These are phyloP conservation scores for Ramaria rubella DNA, from an alignment of 768 basidiomycete genomes.

Conservation along the genomic window DNA sequence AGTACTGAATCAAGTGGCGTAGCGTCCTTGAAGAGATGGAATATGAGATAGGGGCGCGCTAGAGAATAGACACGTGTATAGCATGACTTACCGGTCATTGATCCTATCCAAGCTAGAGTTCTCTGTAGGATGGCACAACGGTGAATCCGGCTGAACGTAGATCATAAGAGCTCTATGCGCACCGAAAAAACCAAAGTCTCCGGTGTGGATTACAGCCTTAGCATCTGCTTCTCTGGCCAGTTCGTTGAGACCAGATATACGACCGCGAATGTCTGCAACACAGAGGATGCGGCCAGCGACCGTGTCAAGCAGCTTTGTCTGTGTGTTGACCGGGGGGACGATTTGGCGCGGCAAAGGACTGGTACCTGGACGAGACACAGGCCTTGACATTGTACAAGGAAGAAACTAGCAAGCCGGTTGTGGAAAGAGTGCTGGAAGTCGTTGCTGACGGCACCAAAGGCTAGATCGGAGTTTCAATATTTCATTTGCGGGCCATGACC, in stretches of 20 bases:
- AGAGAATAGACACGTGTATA: background rate
- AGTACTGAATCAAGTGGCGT: conserved; percentile 93
- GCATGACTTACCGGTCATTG: conserved; percentile 60
- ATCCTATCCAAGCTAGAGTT: conserved; percentile 77
- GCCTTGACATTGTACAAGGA: conserved; percentile 36
- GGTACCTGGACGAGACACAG: conserved; percentile 50
- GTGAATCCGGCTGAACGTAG: background rate
- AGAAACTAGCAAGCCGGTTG: background rate
- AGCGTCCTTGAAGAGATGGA: conserved; percentile 48
- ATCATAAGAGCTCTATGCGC: conserved; percentile 18
- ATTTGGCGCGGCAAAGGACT: conserved; percentile 41
- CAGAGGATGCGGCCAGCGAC: conserved; percentile 85
- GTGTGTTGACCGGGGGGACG: conserved; percentile 54
- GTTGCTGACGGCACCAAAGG: conserved; percentile 3
- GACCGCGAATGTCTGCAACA: conserved; percentile 89
- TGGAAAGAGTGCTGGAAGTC: background rate
- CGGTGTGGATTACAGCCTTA: conserved; percentile 91
- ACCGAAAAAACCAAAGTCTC: conserved; percentile 99
- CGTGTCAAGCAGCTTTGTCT: conserved; percentile 74
- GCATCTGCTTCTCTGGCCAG: conserved; percentile 86
- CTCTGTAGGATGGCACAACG: conserved; percentile 39
- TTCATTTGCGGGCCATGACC: too few relatives aligned
- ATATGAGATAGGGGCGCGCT: too few relatives aligned
- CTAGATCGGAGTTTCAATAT: background rate
- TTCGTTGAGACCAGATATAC: conserved; percentile 82